phyloP scores from a whole-genome alignment of 345 rosid genomes.

The Hibiscus syriacus region DNA sequence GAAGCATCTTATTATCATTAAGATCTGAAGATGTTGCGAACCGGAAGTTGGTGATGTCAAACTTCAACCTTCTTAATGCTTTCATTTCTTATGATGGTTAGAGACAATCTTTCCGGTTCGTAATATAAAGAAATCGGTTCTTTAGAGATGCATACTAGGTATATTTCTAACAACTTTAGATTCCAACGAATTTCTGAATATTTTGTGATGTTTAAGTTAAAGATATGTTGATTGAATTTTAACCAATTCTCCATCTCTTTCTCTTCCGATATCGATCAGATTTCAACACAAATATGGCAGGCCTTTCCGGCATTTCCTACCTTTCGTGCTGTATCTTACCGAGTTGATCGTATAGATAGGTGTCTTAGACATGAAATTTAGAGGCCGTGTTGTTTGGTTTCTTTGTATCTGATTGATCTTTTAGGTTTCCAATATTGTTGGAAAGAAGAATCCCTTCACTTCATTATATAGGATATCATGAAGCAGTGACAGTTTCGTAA shows the following conservation, averaged over 20 bases:
- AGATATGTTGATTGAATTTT: too few species aligned
- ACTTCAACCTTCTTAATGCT: neutral
- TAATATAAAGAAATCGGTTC: neutral
- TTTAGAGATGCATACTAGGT: neutral
- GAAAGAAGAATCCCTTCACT: too few species aligned
- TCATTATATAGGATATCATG: too few species aligned
- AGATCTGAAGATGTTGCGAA: neutral
- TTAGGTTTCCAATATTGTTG: too few species aligned
- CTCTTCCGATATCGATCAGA: neutral
- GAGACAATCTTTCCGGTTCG: neutral
- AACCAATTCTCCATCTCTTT: neutral
- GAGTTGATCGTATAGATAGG: neutral
- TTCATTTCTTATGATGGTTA: neutral
- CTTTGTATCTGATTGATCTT: too few species aligned
- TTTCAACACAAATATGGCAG: neutral
- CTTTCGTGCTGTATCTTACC: too few species aligned
- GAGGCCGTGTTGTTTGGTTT: too few species aligned
- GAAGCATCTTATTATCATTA: neutral
- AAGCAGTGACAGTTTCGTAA: too few species aligned
- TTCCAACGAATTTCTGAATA: neutral
- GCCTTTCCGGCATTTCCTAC: neutral
- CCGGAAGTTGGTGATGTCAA: neutral
- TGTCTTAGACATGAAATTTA: neutral
- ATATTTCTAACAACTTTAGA: neutral
- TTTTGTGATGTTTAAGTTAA: too few species aligned